Conservation (phyloP, 306 rosid genomes). For the Rosa persica region DNA sequence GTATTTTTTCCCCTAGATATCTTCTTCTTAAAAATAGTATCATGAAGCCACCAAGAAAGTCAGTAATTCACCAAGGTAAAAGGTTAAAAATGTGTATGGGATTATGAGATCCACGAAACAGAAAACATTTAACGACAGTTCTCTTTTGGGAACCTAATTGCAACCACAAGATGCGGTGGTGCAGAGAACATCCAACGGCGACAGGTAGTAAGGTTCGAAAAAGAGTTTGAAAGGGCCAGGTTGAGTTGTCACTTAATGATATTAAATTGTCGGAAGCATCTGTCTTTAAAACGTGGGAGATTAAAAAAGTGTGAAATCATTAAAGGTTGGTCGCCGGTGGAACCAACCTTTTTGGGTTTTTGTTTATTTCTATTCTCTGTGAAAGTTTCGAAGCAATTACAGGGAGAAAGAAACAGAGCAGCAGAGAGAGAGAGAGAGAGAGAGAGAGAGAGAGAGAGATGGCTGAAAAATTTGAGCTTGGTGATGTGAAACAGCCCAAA, state of each 20-base stretch:
- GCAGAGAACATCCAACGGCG: neutral
- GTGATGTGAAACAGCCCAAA: neutral
- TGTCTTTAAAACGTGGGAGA: constrained; percentile 19
- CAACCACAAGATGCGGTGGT: constrained; percentile 6
- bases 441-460: neutral
- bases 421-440: neutral
- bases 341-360: neutral
- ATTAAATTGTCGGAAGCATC: neutral
- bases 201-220: neutral
- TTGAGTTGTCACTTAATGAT: neutral
- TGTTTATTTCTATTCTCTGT: neutral
- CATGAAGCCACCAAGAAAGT: no score
- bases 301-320: constrained; percentile 8
- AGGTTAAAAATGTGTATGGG: no score
- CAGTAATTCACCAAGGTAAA: no score
- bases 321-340: constrained; percentile 8
- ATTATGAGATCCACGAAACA: neutral
- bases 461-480: constrained; percentile 7
- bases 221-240: neutral
- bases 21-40: no score
- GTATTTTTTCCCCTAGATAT: no score
- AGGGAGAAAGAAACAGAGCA: neutral
- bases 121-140: neutral
- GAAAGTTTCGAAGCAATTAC: constrained; percentile 7
- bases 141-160: neutral